phyloP scores from a whole-genome alignment of 2,329 filamentous ascomycete species.

The Aspergillus jensenii region DNA sequence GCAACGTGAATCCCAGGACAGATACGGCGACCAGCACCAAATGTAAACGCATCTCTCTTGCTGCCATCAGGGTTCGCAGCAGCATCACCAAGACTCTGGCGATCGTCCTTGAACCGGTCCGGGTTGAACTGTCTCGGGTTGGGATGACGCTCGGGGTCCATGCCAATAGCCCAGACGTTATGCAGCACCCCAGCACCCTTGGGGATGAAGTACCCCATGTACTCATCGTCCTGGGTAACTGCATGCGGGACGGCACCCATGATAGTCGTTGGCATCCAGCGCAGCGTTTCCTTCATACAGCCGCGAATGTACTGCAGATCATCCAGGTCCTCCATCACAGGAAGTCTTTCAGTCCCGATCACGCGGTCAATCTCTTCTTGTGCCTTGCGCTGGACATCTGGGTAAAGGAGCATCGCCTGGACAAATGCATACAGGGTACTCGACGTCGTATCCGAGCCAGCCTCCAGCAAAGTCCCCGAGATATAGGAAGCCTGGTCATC shows the following conservation, averaged over 20 bases:
- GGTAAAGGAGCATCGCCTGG: conserved; percentile 49
- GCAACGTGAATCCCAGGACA: conserved; percentile 60
- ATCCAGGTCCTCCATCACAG: conserved; percentile 41
- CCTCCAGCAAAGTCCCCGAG: conserved; percentile 37
- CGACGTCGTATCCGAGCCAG: conserved; percentile 53
- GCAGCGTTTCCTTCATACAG: conserved; percentile 56
- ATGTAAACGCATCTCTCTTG: conserved; percentile 55
- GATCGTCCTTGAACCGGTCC: conserved; percentile 31
- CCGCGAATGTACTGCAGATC: conserved; percentile 45
- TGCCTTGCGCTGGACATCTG: conserved; percentile 36
- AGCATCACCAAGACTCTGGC: conserved; percentile 36
- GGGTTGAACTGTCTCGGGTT: conserved; percentile 43
- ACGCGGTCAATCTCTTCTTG: conserved; percentile 46
- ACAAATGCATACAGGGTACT: conserved; percentile 51
- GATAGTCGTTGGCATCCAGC: conserved; percentile 52
- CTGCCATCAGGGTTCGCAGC: conserved; percentile 36
- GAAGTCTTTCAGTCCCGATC: conserved; percentile 49
- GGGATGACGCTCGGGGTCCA: conserved; percentile 42
- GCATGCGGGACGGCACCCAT: conserved; percentile 49
- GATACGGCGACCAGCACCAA: conserved; percentile 57
- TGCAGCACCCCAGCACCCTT: conserved; percentile 48
- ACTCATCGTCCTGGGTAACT: conserved; percentile 49
- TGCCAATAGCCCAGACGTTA: conserved; percentile 48
- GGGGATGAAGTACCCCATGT: conserved; percentile 51
- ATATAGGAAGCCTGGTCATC: conserved; percentile 37